A percentile compares a stretch with the other conserved stretches of the same genome.
Evolutionary conservation across 768 basidiomycete species (phyloP).

Genomic region (Sporobolomyces pararoseus): DNA sequence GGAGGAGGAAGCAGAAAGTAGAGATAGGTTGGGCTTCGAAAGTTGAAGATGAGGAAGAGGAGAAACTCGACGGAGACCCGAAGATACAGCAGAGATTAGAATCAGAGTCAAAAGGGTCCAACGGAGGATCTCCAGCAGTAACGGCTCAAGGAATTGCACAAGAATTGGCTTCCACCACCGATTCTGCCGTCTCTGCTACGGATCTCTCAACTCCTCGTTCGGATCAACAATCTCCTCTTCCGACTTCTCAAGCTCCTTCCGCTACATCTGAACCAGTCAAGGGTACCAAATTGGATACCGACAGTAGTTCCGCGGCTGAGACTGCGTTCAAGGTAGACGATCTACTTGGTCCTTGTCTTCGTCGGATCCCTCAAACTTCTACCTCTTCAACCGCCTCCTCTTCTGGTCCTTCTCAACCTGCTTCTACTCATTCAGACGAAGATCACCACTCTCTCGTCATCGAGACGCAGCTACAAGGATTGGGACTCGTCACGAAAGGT

Average conservation of each 20-base stretch:
- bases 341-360: conserved; percentile 20
- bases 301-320: too few species aligned
- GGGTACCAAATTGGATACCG: too few species aligned
- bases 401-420: conserved; percentile 2
- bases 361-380: neutral
- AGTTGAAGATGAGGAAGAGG: too few species aligned
- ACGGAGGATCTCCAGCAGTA: neutral
- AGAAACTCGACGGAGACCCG: neutral
- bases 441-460: neutral
- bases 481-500: neutral
- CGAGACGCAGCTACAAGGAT: neutral
- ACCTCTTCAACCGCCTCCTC: neutral
- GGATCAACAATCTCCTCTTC: neutral
- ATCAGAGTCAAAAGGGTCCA: neutral
- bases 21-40: neutral
- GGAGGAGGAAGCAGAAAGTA: neutral
- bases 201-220: neutral
- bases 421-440: conserved; percentile 1
- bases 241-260: neutral
- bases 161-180: neutral
- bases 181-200: too few species aligned
- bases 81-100: neutral
- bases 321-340: conserved; percentile 30
- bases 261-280: too few species aligned
- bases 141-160: neutral